Conservation (phyloP, 2,329 filamentous ascomycete species). For the Talaromyces sp. region DNA sequence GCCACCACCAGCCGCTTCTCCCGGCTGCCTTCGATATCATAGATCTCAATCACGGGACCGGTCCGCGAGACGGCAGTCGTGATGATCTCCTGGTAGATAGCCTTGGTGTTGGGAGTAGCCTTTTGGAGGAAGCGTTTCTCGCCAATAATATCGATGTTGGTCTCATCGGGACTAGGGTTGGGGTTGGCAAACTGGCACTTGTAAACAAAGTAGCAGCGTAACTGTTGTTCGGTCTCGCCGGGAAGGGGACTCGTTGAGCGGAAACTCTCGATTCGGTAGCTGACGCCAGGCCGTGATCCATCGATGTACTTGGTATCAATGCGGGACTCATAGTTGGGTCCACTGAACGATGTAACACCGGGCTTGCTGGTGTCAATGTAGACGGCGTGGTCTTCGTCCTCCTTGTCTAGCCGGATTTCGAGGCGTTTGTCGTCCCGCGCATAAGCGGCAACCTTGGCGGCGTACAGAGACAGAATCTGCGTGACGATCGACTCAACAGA, state of each 20-base stretch:
- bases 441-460: slow-evolving; percentile 90
- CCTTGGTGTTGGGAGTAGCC: slow-evolving; percentile 90
- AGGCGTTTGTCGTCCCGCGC: slow-evolving; percentile 89
- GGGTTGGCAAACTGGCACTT: slow-evolving; percentile 83
- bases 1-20: slow-evolving; percentile 94
- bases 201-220: slow-evolving; percentile 98
- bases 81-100: slow-evolving; percentile 92
- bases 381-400: slow-evolving; percentile 88
- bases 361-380: slow-evolving; percentile 98
- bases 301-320: slow-evolving; percentile 96
- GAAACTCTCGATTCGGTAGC: slow-evolving; percentile 96
- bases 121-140: slow-evolving; percentile 94
- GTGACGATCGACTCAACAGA: slow-evolving; percentile 79
- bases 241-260: slow-evolving; percentile 79
- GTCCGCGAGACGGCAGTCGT: slow-evolving; percentile 75
- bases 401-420: slow-evolving; percentile 93
- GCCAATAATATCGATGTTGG: slow-evolving; percentile 81
- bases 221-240: slow-evolving; percentile 67
- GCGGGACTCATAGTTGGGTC: slow-evolving; percentile 87
- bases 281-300: slow-evolving; percentile 62
- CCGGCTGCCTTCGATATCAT: slow-evolving; percentile 82
- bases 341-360: slow-evolving; percentile 67
- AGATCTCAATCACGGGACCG: slow-evolving; percentile 95
- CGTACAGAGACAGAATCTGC: slow-evolving; percentile 93
- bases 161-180: slow-evolving; percentile 70